These are phyloP conservation scores for Phytomonas sp. DNA, from an alignment of 208 protist species.

Conservation along the genomic window DNA sequence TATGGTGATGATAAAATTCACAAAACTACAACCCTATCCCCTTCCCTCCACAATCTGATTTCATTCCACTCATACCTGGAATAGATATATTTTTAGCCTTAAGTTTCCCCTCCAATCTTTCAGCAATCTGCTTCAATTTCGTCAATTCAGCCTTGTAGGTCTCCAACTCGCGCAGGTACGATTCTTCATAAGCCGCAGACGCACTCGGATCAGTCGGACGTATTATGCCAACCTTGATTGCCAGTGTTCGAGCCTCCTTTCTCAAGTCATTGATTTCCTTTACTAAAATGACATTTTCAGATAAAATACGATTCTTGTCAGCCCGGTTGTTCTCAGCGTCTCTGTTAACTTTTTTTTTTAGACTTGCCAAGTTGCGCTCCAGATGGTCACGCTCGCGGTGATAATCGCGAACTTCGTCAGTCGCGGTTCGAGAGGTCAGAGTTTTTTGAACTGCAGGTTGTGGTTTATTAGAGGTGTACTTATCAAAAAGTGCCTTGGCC, in stretches of 20 bases:
- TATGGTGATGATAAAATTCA: not conserved
- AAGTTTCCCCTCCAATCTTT: conserved; percentile 61
- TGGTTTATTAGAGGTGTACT: conserved; percentile 60
- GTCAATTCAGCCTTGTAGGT: conserved; percentile 82
- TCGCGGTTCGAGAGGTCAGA: conserved; percentile 47
- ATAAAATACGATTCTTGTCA: conserved; percentile 89
- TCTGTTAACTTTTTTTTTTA: conserved; percentile 92
- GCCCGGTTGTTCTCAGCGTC: conserved; percentile 88
- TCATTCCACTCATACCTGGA: conserved; percentile 15
- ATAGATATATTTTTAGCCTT: conserved; percentile 55
- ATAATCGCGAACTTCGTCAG: conserved; percentile 93
- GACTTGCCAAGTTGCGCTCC: conserved; percentile 88
- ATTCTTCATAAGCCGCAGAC: conserved; percentile 59
- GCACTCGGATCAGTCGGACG: conserved; percentile 33
- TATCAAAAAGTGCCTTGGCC: conserved; percentile 89
- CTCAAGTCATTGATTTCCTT: conserved; percentile 95
- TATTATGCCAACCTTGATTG: conserved; percentile 52
- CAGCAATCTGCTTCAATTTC: conserved; percentile 52
- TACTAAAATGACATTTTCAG: conserved; percentile 94
- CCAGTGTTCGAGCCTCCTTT: conserved; percentile 88
- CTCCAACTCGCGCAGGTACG: conserved; percentile 72
- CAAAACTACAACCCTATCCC: not conserved
- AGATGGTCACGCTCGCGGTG: conserved; percentile 93
- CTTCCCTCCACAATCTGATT: not conserved
- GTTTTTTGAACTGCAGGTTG: conserved; percentile 5